Base-by-base conservation (phyloP, 108 stramenopile species). In the Hondaea fermentalgiana region DNA sequence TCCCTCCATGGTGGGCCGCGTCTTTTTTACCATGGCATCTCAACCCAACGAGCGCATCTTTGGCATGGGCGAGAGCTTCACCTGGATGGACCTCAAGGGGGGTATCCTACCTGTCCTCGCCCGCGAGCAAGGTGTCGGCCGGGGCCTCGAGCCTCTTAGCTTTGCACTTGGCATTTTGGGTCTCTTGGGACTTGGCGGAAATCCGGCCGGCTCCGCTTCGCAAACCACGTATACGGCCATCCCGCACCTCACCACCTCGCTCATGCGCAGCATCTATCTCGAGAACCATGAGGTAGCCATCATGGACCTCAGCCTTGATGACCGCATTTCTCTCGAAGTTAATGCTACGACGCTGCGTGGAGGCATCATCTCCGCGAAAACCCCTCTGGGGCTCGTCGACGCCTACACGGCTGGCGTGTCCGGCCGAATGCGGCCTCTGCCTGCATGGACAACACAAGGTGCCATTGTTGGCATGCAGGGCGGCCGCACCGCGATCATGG, bases 381-480 rank as follows among this genome's bases (percentile, higher is more conserved):
- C 25, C 35, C 45, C 88, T 43, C 4, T 28, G 16, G 47, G 44
- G 44, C 72, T 83, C 49, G 49, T 83, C 23, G 47, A 83, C n/a
- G 25, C 21, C 12, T 83, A 83, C 72, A 83, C 72, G 19, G 47
- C 17, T 10, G 17, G 17, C 16, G 28, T 47, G 45, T n/a, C 88
- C 10, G 88, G 88, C 25, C 6, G 35, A 0, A 60, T 69, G 60
- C 25, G 60, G 25, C 45, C 53, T 21, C 88, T 88, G 8, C 88
- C 88, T 5, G 6, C 28, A 5, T 88, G 88, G 88, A 28, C 60
- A 16, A 23, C 16, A 5, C 12, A 60, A 5, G 72, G 88, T 14
- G 88, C 72, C 42, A 69, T 88, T 88, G 53, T 88, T 19, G 88
- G 88, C 25, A 60, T 88, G 72, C 88, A 88, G 28, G 88, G 88